Evolutionary conservation across 73 alveolate genomes (phyloP).

Genomic region (Stentor roeselii): DNA sequence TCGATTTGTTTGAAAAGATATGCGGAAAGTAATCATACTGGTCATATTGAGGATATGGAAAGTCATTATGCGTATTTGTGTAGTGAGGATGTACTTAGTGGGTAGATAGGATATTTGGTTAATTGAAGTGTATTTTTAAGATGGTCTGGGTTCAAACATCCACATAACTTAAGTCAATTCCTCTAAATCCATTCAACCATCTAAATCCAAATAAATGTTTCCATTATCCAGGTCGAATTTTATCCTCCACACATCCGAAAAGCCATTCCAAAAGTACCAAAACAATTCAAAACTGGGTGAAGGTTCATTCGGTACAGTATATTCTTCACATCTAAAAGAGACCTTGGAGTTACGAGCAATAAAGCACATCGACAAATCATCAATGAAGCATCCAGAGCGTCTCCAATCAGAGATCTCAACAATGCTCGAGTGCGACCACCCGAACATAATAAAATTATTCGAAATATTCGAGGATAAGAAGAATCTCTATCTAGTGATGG

Average conservation of each 20-base stretch:
- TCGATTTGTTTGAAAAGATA: background rate
- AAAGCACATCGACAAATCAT: conserved; percentile 75
- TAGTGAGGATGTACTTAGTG: conserved; percentile 1
- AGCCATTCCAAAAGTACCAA: background rate
- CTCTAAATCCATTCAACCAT: too few relatives aligned
- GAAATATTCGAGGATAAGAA: conserved; percentile 36
- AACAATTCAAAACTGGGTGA: conserved; percentile 4
- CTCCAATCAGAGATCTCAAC: conserved; percentile 44
- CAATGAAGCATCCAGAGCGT: conserved; percentile 60
- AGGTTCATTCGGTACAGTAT: background rate
- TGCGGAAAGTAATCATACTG: background rate
- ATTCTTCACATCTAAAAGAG: background rate
- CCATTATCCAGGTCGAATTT: background rate
- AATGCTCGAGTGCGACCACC: conserved; percentile 31
- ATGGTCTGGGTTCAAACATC: too few relatives aligned
- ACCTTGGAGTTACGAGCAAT: conserved; percentile 57
- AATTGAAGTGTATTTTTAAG: too few relatives aligned
- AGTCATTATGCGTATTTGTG: background rate
- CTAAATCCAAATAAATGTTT: too few relatives aligned
- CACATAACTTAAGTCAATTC: too few relatives aligned
- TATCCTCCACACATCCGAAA: background rate
- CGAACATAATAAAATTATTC: conserved; percentile 37
- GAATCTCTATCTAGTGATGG: conserved; percentile 37
- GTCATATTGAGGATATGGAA: background rate
- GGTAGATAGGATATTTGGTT: too few relatives aligned